phyloP scores from a whole-genome alignment of 192 early-diverging fungal genomes.

The Coemansia sp. region DNA sequence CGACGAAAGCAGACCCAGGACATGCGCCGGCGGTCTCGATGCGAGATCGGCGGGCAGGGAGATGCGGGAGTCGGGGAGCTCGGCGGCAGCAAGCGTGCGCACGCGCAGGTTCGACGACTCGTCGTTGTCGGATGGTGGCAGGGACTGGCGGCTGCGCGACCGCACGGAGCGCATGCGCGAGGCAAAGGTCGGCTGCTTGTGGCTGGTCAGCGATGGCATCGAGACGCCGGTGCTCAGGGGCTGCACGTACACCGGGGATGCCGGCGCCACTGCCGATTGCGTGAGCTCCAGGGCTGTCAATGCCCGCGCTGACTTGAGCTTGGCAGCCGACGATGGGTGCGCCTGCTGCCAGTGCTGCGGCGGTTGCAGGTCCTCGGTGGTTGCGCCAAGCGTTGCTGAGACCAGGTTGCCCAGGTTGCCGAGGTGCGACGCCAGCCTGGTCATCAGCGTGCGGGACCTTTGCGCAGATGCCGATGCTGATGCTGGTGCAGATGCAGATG shows the following conservation, averaged over 20 bases:
- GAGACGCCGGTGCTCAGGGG: conserved; percentile 16
- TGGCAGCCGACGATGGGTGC: background rate
- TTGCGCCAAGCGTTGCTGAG: background rate
- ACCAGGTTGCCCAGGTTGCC: conserved; percentile 11
- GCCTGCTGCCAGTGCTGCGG: background rate
- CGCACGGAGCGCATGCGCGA: background rate
- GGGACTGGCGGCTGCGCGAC: background rate
- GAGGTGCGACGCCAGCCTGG: conserved; percentile 20
- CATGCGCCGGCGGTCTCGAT: conserved; percentile 2
- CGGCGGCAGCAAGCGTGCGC: conserved; percentile 20
- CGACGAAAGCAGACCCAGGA: conserved; percentile 23
- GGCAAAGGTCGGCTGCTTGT: background rate
- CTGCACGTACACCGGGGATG: conserved; percentile 11
- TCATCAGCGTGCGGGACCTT: conserved; percentile 12
- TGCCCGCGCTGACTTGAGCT: conserved; percentile 3
- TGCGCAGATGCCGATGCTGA: background rate
- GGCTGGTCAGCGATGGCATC: conserved; percentile 1
- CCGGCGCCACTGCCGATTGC: conserved; percentile 13
- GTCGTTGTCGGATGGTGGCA: background rate
- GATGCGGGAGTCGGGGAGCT: conserved; percentile 19
- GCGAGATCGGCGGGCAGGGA: conserved; percentile 25
- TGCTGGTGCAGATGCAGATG: background rate
- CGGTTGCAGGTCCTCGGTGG: background rate
- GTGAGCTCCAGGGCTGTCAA: background rate
- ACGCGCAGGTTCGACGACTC: background rate